Base-by-base conservation (phyloP, 1,284 basidiomycete genomes). In the Moniliophthora roreri region DNA sequence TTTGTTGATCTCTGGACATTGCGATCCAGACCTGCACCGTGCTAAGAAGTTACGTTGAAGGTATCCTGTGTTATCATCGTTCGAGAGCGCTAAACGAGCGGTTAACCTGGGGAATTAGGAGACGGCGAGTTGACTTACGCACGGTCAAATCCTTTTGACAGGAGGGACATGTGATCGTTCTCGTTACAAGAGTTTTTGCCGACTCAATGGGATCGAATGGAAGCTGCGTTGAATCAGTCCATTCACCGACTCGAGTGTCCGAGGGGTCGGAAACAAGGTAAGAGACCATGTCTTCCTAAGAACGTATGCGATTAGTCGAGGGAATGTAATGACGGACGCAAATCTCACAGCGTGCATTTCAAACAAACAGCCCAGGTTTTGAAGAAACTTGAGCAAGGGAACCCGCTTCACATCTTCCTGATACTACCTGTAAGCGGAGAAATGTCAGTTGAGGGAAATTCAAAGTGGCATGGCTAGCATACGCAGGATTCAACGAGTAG, bases 401-500 rank as follows among this genome's bases (percentile, higher is more conserved):
- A 74, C 44, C 1, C 75, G 67, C 40, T 56, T 44, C 35, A 63
- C 64, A 50, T 78, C 76, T 57, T 78, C 76, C 5, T 66, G 63
- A 52, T 74, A 77, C 69, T 70, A 74, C 3, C 75, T 78, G 37
- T n/a, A 4, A 16, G 39, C 2, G 26, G 18, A 28, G 8, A 8
- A 7, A 24, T 8, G 18, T 48, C 20, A n/a, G 49, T 15, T 8
- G 1, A 48, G 23, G 9, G 16, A 23, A 9, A 2, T 2, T 7
- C 15, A 21, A 3, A 4, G 1, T 20, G 13, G 24, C 10, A 56
- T 32, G 11, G n/a, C n/a, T n/a, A 32, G 7, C 64, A 8, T 58
- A 77, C 75, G 66, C 60, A 5, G 76, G 76, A 56, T 76, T 78
- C 2, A 81, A 64, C 63, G 78, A 62, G 59, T 81, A 81, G 1